Evolutionary conservation across 805 yeast genomes (phyloP), one percentile per base, ranked within the genome.

Genomic region (Myxozyma sirexii): DNA sequence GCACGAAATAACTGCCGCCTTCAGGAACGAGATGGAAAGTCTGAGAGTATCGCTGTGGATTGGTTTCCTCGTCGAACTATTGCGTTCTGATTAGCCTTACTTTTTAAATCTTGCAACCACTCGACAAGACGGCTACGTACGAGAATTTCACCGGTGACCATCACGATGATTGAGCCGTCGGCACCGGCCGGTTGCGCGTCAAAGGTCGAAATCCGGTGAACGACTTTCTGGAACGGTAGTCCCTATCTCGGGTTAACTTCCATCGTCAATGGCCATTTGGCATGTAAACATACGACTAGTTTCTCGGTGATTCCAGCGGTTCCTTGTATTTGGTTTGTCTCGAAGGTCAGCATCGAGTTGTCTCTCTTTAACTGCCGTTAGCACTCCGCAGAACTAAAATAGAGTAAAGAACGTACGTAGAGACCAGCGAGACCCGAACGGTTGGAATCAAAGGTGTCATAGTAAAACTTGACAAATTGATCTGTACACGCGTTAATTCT

Each of bases 181-280:
- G 96, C 90, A 59, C 96, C 87, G 39, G 96, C 97, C 51, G 99
- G 99, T 79, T 94, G 99, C 47, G 98, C 98, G 72, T 94, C 98
- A 72, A 94, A 82, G 45, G 98, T 93, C 56, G 96, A 86, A 72
- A 94, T 87, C 79, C 96, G 83, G 80, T 94, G 99, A 52, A 84
- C 87, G 59, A 94, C 97, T 77, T 91, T 91, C 74, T 83, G 87
- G 82, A 94, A 94, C 54, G 97, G 97, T 70, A 94, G 82, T 39
- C 91, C 83, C 60, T 66, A 37, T 15, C 5, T 19, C n/a, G n/a
- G n/a, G n/a, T n/a, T n/a, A n/a, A n/a, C n/a, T n/a, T n/a, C n/a
- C n/a, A n/a, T n/a, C n/a, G n/a, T n/a, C n/a, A n/a, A n/a, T n/a
- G 12, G 31, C 31, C 39, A 38, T 19, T 31, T 12, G 10, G 17